A percentile compares a stretch with the other conserved stretches of the same genome.
These are phyloP conservation scores for Astrephomene gubernaculifera DNA, from an alignment of 139 green algal genomes.

Conservation along the genomic window DNA sequence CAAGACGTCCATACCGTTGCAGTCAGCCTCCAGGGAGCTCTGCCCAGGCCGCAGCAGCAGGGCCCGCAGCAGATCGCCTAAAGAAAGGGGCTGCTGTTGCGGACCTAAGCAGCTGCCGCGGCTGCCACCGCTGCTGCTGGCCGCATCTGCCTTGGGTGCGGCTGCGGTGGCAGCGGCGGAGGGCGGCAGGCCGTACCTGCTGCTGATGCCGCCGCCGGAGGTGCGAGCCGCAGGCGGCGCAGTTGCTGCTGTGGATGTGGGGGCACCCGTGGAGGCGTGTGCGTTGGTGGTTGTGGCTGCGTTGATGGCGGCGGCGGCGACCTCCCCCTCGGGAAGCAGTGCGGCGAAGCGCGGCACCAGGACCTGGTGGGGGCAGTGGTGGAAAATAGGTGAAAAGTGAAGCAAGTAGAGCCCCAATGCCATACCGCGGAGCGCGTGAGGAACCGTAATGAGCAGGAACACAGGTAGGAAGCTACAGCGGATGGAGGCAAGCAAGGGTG, in stretches of 20 bases:
- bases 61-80: neutral
- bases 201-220: neutral
- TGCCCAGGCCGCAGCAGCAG: too few relatives aligned
- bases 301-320: neutral
- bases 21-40: too few relatives aligned
- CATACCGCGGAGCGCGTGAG: too few relatives aligned
- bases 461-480: neutral
- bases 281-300: neutral
- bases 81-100: too few relatives aligned
- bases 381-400: too few relatives aligned
- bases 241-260: neutral
- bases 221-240: neutral
- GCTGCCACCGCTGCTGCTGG: too few relatives aligned
- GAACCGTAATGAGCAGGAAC: neutral
- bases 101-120: too few relatives aligned
- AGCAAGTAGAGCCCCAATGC: too few relatives aligned
- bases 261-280: too few relatives aligned
- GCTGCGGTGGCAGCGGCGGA: neutral
- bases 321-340: neutral
- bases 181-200: neutral
- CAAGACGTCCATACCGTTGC: too few relatives aligned
- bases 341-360: neutral
- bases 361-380: neutral
- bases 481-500: too few relatives aligned
- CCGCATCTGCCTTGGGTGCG: too few relatives aligned